Evolutionary conservation across 129 eudicot genomes (phyloP), one percentile per base, ranked within the genome.

Genomic region (Dittrichia graveolens): DNA sequence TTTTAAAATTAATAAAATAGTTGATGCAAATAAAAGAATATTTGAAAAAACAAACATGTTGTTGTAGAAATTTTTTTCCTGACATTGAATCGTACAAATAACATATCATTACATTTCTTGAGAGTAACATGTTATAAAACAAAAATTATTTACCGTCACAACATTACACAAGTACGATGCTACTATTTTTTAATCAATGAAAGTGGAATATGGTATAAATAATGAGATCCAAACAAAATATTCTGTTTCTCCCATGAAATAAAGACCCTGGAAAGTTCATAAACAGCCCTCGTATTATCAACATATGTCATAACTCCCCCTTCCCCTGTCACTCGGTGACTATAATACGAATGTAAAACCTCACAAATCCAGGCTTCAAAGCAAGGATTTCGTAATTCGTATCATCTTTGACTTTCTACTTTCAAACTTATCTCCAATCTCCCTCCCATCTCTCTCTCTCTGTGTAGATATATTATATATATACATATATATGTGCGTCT

Each of bases 151-250:
- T n/a, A n/a, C n/a, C n/a, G n/a, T n/a, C n/a, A n/a, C n/a, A n/a
- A n/a, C n/a, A n/a, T n/a, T n/a, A n/a, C n/a, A n/a, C n/a, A n/a
- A n/a, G n/a, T n/a, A n/a, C n/a, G n/a, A n/a, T n/a, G n/a, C n/a
- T n/a, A n/a, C n/a, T n/a, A n/a, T n/a, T n/a, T n/a, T n/a, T n/a
- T n/a, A n/a, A n/a, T n/a, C n/a, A n/a, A n/a, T n/a, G n/a, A n/a
- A 2, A 42, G 15, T 15, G 4, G 43, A 69, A 69, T 50, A 69
- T 9, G 74, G 74, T 69, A 69, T 56, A 52, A 50, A 18, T 56
- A 31, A 8, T 37, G 37, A 73, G 79, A 78, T 78, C 50, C 82
- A 62, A 78, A 63, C 61, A 35, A 71, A 78, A 78, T 71, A 78
- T 62, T 78, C 82, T 77, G 2, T 24, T 2, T 24, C 44, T 63